phyloP scores from a whole-genome alignment of 345 rosid genomes.

The Geranium brycei region DNA sequence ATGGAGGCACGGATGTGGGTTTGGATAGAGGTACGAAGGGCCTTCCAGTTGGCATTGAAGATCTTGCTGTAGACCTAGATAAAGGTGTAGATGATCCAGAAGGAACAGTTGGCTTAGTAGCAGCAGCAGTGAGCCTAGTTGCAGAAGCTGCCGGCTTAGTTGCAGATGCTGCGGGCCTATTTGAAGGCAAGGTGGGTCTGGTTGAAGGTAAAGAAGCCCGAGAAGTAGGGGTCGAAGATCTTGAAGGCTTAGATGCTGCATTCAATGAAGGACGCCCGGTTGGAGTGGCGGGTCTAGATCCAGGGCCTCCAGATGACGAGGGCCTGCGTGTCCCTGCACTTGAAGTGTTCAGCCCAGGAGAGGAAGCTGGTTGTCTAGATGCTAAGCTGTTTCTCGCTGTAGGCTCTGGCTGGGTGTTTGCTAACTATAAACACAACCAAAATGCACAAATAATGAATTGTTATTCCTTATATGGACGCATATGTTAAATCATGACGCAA shows the following conservation, averaged over 20 bases:
- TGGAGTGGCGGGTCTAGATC: constrained; percentile 48
- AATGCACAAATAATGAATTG: not conserved
- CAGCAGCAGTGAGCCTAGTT: constrained; percentile 26
- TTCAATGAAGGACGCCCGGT: constrained; percentile 41
- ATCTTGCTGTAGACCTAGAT: constrained; percentile 59
- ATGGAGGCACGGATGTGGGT: constrained; percentile 19
- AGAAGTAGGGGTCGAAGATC: constrained; percentile 66
- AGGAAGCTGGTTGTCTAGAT: constrained; percentile 25
- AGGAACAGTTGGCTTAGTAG: constrained; percentile 39
- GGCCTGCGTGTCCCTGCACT: constrained; percentile 34
- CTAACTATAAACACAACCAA: not conserved
- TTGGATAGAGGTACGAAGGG: constrained; percentile 25
- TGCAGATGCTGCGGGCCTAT: constrained; percentile 24
- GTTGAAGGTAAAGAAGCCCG: constrained; percentile 32
- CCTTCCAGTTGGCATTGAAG: constrained; percentile 37
- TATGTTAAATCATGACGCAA: too few species aligned
- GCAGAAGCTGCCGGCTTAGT: constrained; percentile 32
- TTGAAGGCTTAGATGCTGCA: constrained; percentile 39
- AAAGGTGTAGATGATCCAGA: constrained; percentile 26
- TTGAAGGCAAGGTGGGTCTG: constrained; percentile 28
- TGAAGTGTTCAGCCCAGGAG: constrained; percentile 32
- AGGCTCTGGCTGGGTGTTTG: not conserved
- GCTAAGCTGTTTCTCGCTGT: not conserved
- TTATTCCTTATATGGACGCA: not conserved
- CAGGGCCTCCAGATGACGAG: constrained; percentile 50